Percentiles rank a stretch among this genome's conserved stretches.
These are phyloP conservation scores for Quercus glauca DNA, from an alignment of 306 rosid species.

Conservation along the genomic window DNA sequence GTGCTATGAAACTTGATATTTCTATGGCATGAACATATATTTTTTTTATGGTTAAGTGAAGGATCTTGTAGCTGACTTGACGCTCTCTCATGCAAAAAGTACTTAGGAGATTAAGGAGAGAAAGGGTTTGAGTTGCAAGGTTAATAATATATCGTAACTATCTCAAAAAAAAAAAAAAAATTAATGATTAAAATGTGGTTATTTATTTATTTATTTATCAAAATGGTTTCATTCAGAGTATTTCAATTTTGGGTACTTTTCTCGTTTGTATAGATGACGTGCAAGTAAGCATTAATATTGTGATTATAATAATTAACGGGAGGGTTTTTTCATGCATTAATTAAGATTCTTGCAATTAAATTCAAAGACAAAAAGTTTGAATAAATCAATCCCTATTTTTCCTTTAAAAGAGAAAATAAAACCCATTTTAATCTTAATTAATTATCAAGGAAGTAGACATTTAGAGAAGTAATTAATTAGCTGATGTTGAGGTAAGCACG, in stretches of 20 bases:
- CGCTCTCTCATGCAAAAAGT: rapidly evolving
- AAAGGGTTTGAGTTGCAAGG: rapidly evolving
- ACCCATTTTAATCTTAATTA: background rate
- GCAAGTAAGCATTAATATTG: background rate
- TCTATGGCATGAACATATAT: too few species aligned
- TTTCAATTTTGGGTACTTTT: background rate
- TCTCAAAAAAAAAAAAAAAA: background rate
- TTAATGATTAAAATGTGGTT: slow-evolving; percentile 17
- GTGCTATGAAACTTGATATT: too few species aligned
- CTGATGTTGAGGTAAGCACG: too few species aligned
- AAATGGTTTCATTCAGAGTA: background rate
- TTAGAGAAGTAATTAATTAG: too few species aligned
- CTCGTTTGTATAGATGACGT: background rate
- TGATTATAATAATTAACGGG: too few species aligned
- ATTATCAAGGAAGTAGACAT: too few species aligned
- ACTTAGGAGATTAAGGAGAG: rapidly evolving
- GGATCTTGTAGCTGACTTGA: too few species aligned
- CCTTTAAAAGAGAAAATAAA: background rate
- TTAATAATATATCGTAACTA: too few species aligned
- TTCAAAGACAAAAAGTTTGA: background rate
- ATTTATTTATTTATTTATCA: background rate
- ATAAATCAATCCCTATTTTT: background rate
- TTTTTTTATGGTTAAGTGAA: too few species aligned
- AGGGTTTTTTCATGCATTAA: too few species aligned
- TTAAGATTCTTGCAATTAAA: too few species aligned